phyloP scores from a whole-genome alignment of 1,139 yeast genomes.

The Torulaspora pretoriensis region DNA sequence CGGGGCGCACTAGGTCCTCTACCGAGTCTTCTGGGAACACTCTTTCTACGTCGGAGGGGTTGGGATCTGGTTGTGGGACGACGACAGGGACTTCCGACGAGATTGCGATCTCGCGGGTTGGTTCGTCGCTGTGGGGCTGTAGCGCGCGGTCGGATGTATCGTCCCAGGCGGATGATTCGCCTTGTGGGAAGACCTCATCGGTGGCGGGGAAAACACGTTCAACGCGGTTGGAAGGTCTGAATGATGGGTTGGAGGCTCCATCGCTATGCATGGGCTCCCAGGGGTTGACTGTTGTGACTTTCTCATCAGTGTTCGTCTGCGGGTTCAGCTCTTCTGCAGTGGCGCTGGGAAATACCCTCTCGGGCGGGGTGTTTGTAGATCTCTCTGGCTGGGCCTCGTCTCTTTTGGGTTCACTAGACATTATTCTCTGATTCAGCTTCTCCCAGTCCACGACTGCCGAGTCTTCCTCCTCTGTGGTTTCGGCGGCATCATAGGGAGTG shows the following conservation, averaged over 20 bases:
- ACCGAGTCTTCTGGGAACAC: conserved; percentile 3
- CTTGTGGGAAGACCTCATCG: background rate
- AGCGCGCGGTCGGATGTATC: no score
- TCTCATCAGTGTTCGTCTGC: no score
- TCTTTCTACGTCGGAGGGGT: background rate
- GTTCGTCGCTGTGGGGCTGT: background rate
- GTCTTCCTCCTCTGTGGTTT: background rate
- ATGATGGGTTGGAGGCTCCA: background rate
- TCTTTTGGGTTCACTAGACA: conserved; percentile 1
- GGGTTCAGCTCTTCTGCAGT: background rate
- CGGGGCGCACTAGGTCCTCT: background rate
- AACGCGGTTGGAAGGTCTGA: background rate
- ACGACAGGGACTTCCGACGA: background rate
- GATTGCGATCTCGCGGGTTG: background rate
- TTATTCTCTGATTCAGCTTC: background rate
- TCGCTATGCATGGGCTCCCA: no score
- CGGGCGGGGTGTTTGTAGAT: background rate
- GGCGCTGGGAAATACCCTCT: background rate
- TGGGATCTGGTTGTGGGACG: background rate
- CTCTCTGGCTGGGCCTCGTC: background rate
- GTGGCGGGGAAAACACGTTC: conserved; percentile 7
- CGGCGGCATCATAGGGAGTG: background rate
- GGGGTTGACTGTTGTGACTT: no score
- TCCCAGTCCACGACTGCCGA: conserved; percentile 1
- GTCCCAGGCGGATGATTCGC: no score